Percentiles rank a stretch among this genome's conserved stretches.
Evolutionary conservation across 331 rosid species (phyloP).

Genomic region (Quercus phellos): DNA sequence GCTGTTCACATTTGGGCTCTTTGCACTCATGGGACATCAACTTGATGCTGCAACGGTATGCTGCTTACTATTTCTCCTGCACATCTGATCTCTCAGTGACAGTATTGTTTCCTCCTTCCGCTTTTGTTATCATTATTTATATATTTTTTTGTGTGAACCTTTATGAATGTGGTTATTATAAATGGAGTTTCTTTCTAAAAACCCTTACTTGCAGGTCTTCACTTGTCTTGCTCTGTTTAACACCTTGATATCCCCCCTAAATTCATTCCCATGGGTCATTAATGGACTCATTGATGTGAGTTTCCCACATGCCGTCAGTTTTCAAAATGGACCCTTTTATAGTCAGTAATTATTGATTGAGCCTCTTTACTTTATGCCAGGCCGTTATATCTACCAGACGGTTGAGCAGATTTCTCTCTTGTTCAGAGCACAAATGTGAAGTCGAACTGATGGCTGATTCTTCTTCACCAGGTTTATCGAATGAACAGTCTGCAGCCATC

Average conservation of each 20-base stretch:
- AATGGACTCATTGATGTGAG: conserved; percentile 97
- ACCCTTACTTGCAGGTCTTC: conserved; percentile 70
- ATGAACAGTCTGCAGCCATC: conserved; percentile 38
- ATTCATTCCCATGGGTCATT: conserved; percentile 98
- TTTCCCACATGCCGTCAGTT: conserved; percentile 15
- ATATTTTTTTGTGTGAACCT: background rate
- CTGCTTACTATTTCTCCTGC: conserved; percentile 16
- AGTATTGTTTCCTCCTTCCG: background rate
- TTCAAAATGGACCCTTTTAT: background rate
- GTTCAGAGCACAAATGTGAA: conserved; percentile 46
- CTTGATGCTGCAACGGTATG: conserved; percentile 95
- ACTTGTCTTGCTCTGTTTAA: conserved; percentile 96
- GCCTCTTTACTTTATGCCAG: conserved; percentile 37
- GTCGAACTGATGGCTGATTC: conserved; percentile 34
- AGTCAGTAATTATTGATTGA: conserved; percentile 1
- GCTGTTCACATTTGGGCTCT: conserved; percentile 89
- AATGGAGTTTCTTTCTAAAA: conserved; percentile 22
- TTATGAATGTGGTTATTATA: background rate
- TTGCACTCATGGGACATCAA: conserved; percentile 75
- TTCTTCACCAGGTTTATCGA: conserved; percentile 25
- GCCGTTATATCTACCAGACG: conserved; percentile 72
- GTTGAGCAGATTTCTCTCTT: conserved; percentile 76
- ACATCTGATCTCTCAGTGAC: conserved; percentile 10
- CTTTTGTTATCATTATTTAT: conserved; percentile 1
- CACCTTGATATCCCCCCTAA: conserved; percentile 82